Percentiles rank a stretch among this genome's conserved stretches.
Evolutionary conservation across 225 moss, liverwort and hornwort genomes (phyloP).

Genomic region (Polytrichum commune): DNA sequence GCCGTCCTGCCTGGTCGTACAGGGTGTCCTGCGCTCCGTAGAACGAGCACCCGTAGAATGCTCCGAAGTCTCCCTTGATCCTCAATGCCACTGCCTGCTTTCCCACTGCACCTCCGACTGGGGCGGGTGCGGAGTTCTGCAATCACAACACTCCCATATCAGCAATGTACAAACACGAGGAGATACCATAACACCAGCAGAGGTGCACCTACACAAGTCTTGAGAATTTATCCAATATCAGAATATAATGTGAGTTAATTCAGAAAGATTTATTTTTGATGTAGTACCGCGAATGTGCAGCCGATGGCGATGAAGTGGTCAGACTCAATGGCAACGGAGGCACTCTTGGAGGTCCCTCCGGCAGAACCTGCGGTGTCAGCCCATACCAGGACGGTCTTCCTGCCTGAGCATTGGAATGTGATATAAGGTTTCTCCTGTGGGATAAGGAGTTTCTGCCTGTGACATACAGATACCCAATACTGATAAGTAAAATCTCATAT

Average conservation of each 20-base stretch:
- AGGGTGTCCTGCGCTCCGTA: slow-evolving; percentile 60
- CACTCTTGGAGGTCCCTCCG: slow-evolving; percentile 3
- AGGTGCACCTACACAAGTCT: too few species aligned
- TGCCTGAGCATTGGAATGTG: slow-evolving; percentile 1
- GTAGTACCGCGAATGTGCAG: slow-evolving; percentile 2
- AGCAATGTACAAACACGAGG: too few species aligned
- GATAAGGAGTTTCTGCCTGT: background rate
- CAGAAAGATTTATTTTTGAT: too few species aligned
- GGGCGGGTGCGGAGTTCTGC: slow-evolving; percentile 48
- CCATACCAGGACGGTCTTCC: background rate
- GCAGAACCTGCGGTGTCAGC: background rate
- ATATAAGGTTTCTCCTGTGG: slow-evolving; percentile 4
- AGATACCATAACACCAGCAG: too few species aligned
- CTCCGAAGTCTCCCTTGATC: slow-evolving; percentile 37
- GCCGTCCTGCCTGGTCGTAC: slow-evolving; percentile 48
- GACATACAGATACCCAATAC: background rate
- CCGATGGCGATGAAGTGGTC: slow-evolving; percentile 6
- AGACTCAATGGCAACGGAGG: background rate
- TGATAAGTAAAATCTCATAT: too few species aligned
- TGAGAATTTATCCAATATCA: too few species aligned
- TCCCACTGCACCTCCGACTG: slow-evolving; percentile 37
- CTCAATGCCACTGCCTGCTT: slow-evolving; percentile 56
- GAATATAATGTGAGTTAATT: rapidly evolving
- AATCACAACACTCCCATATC: background rate
- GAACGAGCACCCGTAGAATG: slow-evolving; percentile 30